Percentiles rank a stretch among this genome's conserved stretches.
These are phyloP conservation scores for Ambrosia artemisiifolia DNA, from an alignment of 129 eudicot genomes.

Conservation along the genomic window DNA sequence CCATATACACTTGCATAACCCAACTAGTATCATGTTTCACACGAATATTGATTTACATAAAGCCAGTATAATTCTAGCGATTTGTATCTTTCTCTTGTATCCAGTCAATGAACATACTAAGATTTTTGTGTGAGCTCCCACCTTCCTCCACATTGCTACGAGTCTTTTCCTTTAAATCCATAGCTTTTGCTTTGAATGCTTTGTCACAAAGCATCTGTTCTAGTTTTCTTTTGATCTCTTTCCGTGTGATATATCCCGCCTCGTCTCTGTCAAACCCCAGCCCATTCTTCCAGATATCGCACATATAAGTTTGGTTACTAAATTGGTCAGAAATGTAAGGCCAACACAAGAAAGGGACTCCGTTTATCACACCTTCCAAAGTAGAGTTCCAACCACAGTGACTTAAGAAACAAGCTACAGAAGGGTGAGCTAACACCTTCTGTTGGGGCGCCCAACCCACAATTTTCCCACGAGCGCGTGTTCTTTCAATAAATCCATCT, in stretches of 20 bases:
- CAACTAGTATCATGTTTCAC: not conserved
- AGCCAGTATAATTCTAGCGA: not conserved
- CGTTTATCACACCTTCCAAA: slow-evolving; percentile 48
- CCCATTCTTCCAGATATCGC: slow-evolving; percentile 47
- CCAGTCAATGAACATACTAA: slow-evolving; percentile 40
- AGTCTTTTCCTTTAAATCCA: slow-evolving; percentile 30
- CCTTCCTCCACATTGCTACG: slow-evolving; percentile 14
- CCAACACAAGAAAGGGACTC: slow-evolving; percentile 68
- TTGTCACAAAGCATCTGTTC: slow-evolving; percentile 21
- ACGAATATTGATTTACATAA: not conserved
- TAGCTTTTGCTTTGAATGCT: slow-evolving; percentile 32
- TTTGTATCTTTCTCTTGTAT: slow-evolving; percentile 24
- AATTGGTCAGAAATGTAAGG: slow-evolving; percentile 52
- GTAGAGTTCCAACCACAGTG: slow-evolving; percentile 75
- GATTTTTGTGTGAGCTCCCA: slow-evolving; percentile 41
- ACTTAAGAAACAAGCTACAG: slow-evolving; percentile 52
- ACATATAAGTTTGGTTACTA: slow-evolving; percentile 34
- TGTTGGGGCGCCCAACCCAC: slow-evolving; percentile 82
- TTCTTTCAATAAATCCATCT: slow-evolving; percentile 27
- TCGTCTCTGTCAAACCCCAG: slow-evolving; percentile 26
- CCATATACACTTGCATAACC: not conserved
- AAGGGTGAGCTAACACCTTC: slow-evolving; percentile 53
- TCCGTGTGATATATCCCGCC: slow-evolving; percentile 22
- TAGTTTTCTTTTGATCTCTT: slow-evolving; percentile 32
- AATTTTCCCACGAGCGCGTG: slow-evolving; percentile 29